phyloP scores from a whole-genome alignment of 192 early-diverging fungal species.

The Jimgerdemannia lactiflua region DNA sequence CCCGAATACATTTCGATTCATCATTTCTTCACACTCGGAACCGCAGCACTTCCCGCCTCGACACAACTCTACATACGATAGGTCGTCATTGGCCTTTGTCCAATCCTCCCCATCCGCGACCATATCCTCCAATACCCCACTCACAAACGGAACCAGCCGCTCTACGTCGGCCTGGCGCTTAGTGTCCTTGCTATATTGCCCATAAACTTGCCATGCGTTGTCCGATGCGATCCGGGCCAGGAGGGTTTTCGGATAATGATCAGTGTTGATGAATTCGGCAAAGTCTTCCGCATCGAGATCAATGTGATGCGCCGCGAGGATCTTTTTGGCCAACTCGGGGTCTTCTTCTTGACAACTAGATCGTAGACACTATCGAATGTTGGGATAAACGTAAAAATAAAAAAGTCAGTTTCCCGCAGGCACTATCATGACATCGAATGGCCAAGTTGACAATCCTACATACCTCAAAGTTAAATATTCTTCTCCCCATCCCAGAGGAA shows the following conservation, averaged over 20 bases:
- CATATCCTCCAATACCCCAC: neutral
- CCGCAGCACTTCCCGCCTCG: constrained; percentile 1
- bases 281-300: constrained; percentile 4
- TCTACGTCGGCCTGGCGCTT: constrained; percentile 11
- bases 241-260: neutral
- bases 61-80: neutral
- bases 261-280: neutral
- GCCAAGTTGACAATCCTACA: neutral
- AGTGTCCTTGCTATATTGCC: constrained; percentile 19
- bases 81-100: neutral
- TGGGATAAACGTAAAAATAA: no score
- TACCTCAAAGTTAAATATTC: constrained; percentile 22
- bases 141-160: constrained; percentile 14
- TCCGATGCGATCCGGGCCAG: neutral
- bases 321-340: neutral
- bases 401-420: no score
- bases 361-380: constrained; percentile 8
- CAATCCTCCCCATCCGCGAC: no score
- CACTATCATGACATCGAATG: neutral
- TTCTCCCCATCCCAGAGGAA: constrained; percentile 21
- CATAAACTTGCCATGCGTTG: neutral
- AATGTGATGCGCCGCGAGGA: neutral
- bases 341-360: constrained; percentile 22
- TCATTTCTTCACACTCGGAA: neutral
- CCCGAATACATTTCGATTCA: constrained; percentile 1